Evolutionary conservation across 768 basidiomycete species (phyloP).

Genomic region (Agrocybe pediades): DNA sequence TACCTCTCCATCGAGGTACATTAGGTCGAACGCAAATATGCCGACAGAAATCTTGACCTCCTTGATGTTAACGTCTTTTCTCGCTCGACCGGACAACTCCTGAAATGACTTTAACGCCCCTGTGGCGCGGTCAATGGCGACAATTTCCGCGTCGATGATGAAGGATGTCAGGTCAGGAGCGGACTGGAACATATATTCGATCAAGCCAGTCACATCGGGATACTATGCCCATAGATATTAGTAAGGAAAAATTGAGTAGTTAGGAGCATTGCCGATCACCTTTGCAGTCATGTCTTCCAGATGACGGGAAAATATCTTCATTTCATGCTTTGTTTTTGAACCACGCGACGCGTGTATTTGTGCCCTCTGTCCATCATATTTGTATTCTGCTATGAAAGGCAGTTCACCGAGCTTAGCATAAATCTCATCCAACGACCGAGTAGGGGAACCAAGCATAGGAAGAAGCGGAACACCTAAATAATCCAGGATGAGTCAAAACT

Average conservation of each 20-base stretch:
- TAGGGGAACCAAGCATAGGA: constrained; percentile 86
- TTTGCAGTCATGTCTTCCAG: constrained; percentile 93
- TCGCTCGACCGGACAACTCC: constrained; percentile 80
- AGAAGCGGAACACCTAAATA: constrained; percentile 72
- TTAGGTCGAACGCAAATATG: constrained; percentile 88
- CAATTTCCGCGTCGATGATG: constrained; percentile 86
- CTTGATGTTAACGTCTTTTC: constrained; percentile 76
- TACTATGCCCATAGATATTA: constrained; percentile 48
- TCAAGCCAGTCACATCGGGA: constrained; percentile 73
- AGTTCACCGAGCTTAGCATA: constrained; percentile 66
- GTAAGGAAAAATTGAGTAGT: not conserved
- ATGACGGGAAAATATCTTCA: constrained; percentile 85
- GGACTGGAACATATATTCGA: constrained; percentile 48
- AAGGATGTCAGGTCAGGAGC: constrained; percentile 54
- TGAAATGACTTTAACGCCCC: constrained; percentile 80
- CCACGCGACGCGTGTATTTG: constrained; percentile 65
- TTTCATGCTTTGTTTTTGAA: constrained; percentile 29
- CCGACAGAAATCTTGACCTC: constrained; percentile 80
- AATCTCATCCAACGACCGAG: constrained; percentile 82
- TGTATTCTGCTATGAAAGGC: constrained; percentile 85
- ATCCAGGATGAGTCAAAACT: not conserved
- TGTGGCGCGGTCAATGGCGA: constrained; percentile 70
- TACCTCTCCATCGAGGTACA: constrained; percentile 83
- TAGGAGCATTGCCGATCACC: constrained; percentile 36
- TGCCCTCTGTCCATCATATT: constrained; percentile 87